Conservation (phyloP, 345 rosid species). For the Eutrema japonicum region DNA sequence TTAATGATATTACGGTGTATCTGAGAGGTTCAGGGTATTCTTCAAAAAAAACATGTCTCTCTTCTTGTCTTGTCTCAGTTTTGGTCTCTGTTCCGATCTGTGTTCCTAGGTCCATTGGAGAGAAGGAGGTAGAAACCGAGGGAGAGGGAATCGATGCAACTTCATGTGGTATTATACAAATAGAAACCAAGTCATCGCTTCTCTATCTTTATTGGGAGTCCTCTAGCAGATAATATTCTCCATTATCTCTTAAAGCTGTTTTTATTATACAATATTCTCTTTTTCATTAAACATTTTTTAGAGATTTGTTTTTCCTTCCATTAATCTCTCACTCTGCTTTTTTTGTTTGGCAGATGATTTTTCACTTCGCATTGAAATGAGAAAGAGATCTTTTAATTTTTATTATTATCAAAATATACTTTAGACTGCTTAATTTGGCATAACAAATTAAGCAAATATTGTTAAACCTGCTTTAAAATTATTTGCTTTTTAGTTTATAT, state of each 20-base stretch:
- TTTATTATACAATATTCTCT: not conserved
- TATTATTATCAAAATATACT: too few species aligned
- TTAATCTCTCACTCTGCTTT: not conserved
- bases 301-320: too few species aligned
- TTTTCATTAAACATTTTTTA: not conserved
- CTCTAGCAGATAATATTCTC: conserved; percentile 35
- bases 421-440: too few species aligned
- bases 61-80: conserved; percentile 52
- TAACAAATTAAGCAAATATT: too few species aligned
- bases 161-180: conserved; percentile 35
- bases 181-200: conserved; percentile 15
- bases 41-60: conserved; percentile 36
- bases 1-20: conserved; percentile 58
- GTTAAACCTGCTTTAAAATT: too few species aligned
- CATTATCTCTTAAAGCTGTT: not conserved
- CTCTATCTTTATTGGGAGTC: conserved; percentile 16
- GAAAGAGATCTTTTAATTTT: not conserved
- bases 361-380: not conserved
- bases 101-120: conserved; percentile 33
- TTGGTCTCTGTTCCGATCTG: conserved; percentile 48
- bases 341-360: not conserved
- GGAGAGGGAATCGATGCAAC: conserved; percentile 31
- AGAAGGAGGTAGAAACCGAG: conserved; percentile 25
- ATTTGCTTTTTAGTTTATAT: too few species aligned
- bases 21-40: conserved; percentile 55